Base-by-base conservation (phyloP, 2,329 filamentous ascomycete genomes). In the Dactylellina parvicollis region DNA sequence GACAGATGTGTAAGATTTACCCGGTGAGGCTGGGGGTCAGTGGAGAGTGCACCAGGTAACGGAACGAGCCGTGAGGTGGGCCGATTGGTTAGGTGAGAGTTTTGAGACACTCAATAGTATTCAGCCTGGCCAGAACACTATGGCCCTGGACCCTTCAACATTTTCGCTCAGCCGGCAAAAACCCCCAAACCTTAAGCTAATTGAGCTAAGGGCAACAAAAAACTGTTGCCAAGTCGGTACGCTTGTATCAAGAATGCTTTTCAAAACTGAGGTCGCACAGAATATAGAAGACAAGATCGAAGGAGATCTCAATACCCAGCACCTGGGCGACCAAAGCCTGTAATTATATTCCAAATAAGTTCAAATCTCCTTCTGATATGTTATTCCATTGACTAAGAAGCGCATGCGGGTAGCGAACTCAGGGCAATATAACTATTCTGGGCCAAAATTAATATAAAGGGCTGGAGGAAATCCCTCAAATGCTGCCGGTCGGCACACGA, bases 51-150 rank as follows among this genome's bases (percentile, higher is more conserved):
- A 20, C 44, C 57, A 36, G 18, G 57, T 36, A 49, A 40, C 47
- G 57, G 57, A 44, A 50, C 57, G 57, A 61, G 57, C 57, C 57
- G 57, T 36, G 30, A 10, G 8, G 12, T 46, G 42, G 56, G 30
- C 42, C 56, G 42, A 47, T 60, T 49, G 42, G 42, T 38, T 26
- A 28, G 26, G 18, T n/a, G 20, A 36, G 28, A 38, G 28, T 16
- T 42, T 56, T 20, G 16, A 56, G 22, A 42, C 52, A 22, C 16
- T n/a, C 32, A 34, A 16, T 24, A 26, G 28, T 40, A 61, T 50
- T 52, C 44, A 50, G 44, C 57, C 57, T 50, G 56, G 42, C 34
- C 32, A 60, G 57, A 47, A 52, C 22, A 38, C 26, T 61, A 52
- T 61, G 36, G 22, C n/a, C 40, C n/a, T 44, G 40, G 16, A 44